Evolutionary conservation across 2,329 filamentous ascomycete species (phyloP), one percentile per base, ranked within the genome.

Genomic region (Mollisiaceae sp.): DNA sequence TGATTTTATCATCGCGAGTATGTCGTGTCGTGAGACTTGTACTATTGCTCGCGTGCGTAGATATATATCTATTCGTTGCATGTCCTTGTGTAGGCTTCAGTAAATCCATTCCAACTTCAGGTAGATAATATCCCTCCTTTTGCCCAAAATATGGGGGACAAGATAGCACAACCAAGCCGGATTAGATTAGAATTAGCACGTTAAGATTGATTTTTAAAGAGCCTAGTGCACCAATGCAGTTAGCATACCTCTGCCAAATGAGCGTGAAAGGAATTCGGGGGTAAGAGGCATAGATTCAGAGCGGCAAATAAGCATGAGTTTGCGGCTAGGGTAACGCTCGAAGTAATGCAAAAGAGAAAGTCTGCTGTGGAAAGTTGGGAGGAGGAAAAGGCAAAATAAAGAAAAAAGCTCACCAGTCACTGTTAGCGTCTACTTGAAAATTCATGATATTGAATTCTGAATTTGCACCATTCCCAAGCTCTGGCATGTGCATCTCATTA

Each of bases 161-260:
- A 32, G 6, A 3, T 32, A 32, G 27, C 3, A 32, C 27, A 6
- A 32, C 6, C 6, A 32, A 3, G 3, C 3, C 27, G 27, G 6
- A 32, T 32, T 32, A 6, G 27, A 32, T 32, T 32, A 32, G 27
- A 32, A 3, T 32, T 6, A 32, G 6, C 27, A 32, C 45, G 8
- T 54, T n/a, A 54, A 54, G 50, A 54, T 63, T 75, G 70, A 47
- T 83, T 82, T 73, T 89, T 89, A 65, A 87, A 89, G n/a, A 92
- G 82, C 90, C 90, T 92, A 75, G 92, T 90, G 67, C 88, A 82
- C 90, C 90, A 92, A 75, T 92, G 67, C 87, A 88, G 71, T 86
- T 91, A 1, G 86, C 87, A 78, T 92, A n/a, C 43, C 15, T 20
- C 15, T 45, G 15, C 20, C 14, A 8, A 4, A 45, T 18, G 43